These are phyloP conservation scores for Trametopsis cervina DNA, from an alignment of 768 basidiomycete species.

Conservation along the genomic window DNA sequence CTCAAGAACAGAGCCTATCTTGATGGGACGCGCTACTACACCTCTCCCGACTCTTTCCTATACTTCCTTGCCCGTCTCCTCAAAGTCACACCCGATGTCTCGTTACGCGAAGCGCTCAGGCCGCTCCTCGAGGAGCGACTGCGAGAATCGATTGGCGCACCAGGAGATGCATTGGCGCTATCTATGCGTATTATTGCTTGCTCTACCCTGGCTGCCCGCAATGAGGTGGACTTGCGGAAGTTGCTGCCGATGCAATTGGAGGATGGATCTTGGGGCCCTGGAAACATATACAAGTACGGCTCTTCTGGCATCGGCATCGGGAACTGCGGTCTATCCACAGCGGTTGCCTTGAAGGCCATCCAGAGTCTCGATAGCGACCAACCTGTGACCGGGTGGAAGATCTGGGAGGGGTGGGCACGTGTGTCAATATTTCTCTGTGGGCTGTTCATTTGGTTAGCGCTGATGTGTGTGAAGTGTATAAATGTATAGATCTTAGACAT, in stretches of 20 bases:
- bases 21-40: slow-evolving; percentile 50
- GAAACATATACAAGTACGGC: slow-evolving; percentile 56
- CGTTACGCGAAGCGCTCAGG: slow-evolving; percentile 24
- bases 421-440: too few species aligned
- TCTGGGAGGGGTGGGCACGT: too few species aligned
- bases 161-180: slow-evolving; percentile 45
- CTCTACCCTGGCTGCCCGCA: slow-evolving; percentile 31
- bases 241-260: slow-evolving; percentile 43
- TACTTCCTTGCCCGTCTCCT: slow-evolving; percentile 44
- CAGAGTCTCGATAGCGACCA: too few species aligned
- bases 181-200: slow-evolving; percentile 51
- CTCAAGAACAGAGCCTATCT: slow-evolving; percentile 46
- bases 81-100: slow-evolving; percentile 34
- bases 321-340: neutral
- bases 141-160: slow-evolving; percentile 41
- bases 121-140: slow-evolving; percentile 39
- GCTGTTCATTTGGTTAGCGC: too few species aligned
- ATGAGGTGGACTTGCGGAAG: slow-evolving; percentile 35
- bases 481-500: too few species aligned
- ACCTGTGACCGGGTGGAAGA: too few species aligned
- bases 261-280: slow-evolving; percentile 51
- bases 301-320: slow-evolving; percentile 45
- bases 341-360: neutral
- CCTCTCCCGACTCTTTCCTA: slow-evolving; percentile 44
- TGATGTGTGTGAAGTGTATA: too few species aligned